These are phyloP conservation scores for Recurvomyces mirabilis DNA, from an alignment of 495 filamentous ascomycete genomes.

Conservation along the genomic window DNA sequence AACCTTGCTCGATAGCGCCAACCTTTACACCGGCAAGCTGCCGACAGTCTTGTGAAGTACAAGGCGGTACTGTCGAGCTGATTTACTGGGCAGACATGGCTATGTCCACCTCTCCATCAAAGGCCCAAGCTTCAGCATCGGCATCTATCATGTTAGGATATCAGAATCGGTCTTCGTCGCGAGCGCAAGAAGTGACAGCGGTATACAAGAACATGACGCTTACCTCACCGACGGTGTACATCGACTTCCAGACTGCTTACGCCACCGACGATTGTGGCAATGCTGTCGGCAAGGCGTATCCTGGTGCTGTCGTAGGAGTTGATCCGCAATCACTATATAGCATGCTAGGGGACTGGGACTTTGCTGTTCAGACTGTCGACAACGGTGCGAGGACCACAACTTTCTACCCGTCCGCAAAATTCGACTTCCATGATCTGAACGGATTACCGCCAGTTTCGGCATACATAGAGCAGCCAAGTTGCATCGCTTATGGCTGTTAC, in stretches of 20 bases:
- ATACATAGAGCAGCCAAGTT: neutral
- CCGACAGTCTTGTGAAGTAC: neutral
- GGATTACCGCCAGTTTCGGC: neutral
- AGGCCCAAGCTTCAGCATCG: too few relatives aligned
- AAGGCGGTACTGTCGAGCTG: slow-evolving; percentile 5
- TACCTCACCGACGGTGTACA: slow-evolving; percentile 16
- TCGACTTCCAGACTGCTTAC: slow-evolving; percentile 11
- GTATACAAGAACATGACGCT: slow-evolving; percentile 6
- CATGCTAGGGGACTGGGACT: neutral
- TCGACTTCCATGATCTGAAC: slow-evolving; percentile 3
- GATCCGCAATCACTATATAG: neutral
- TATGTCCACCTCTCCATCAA: neutral
- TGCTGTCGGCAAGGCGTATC: neutral
- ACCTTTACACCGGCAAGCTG: neutral
- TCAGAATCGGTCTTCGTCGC: too few relatives aligned
- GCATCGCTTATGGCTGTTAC: neutral
- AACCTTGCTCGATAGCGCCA: neutral
- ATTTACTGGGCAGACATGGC: neutral
- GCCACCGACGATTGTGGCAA: slow-evolving; percentile 11
- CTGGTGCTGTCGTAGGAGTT: slow-evolving; percentile 1
- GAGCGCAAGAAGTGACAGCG: too few relatives aligned
- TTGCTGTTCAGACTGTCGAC: neutral
- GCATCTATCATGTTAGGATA: too few relatives aligned
- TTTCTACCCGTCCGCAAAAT: neutral
- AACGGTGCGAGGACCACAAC: neutral